Evolutionary conservation across 2,329 filamentous ascomycete genomes (phyloP), one percentile per base, ranked within the genome.

Genomic region (Stachybotrys chartarum): DNA sequence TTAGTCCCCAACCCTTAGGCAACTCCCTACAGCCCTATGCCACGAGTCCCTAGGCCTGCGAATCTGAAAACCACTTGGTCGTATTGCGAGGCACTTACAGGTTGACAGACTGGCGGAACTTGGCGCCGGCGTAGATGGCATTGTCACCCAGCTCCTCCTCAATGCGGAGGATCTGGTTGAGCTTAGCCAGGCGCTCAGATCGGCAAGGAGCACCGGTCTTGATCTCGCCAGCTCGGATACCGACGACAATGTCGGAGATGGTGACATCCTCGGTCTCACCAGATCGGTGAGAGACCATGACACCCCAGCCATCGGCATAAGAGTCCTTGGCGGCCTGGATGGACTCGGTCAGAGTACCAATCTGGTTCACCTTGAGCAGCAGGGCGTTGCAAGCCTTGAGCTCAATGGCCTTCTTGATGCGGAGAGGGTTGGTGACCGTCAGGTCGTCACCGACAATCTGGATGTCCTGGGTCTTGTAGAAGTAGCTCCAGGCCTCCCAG

Each of bases 401-500:
- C 76, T 97, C 92, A 66, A 97, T 96, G 70, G 94, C 94, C 85
- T 95, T 96, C 90, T 97, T 97, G 85, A 99, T 99, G 77, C 94
- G 93, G 69, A 90, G 79, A 61, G 94, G 94, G 87, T 99, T 99
- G 78, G 94, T 99, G 77, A 99, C 94, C 64, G 94, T 97, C 84
- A 99, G 78, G 74, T 99, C 94, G 73, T 99, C 94, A 81, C 87
- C 94, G 65, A 99, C 94, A 72, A 99, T 91, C 84, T 99, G 94
- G 83, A 95, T 92, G 78, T 97, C 87, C 72, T 91, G 91, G 68
- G 90, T 94, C 89, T 97, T 97, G 88, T 88, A 96, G 88, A 97
- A 99, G 87, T 97, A 96, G 86, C 90, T 96, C 94, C 94, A 99
- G 60, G 94, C 94, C 85, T 97, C 93, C 94, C 94, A 99, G 83